Evolutionary conservation across 1,139 yeast genomes (phyloP), one percentile per base, ranked within the genome.

Genomic region (Zhuliangozyma parablackwelliae): DNA sequence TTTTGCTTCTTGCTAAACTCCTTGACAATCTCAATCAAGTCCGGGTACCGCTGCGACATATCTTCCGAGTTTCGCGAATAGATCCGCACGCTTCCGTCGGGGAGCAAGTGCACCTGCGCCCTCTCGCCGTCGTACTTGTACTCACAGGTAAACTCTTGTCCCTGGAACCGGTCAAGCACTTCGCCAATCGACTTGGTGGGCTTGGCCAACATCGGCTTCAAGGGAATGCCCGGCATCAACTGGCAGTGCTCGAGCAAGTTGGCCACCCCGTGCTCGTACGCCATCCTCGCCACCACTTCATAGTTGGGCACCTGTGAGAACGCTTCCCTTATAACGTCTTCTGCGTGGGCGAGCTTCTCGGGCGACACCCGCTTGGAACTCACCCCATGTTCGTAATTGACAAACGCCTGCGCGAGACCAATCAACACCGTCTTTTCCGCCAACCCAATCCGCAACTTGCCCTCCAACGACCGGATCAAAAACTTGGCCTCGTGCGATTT

Each of bases 81-180:
- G 8, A 92, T 83, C 37, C 78, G 71, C 47, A 89, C 81, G 9
- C 68, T 54, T 0, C 96, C 96, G 49, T 77, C 77, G 1, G 69
- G 62, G 13, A 86, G 59, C 28, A 84, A 61, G 58, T 92, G 99
- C 7, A 92, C 83, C 56, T 92, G 99, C 0, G 97, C 97, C 50
- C 99, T 76, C 61, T 94, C 98, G 32, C 99, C 99, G 57, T 92
- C 98, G 54, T 92, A 92, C 55, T 92, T 92, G 64, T 90, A 92
- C 56, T 92, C 98, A 57, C 97, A 90, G 0, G 97, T 89, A 54
- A 92, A 92, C 41, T 78, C 78, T 48, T 82, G 84, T 26, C 83
- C 90, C 47, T 84, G 86, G 57, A 92, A 89, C 38, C 95, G 70
- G 56, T 92, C 96, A 41, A 92, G 69, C 0, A 94, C 86, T 55